Evolutionary conservation across 176 grass and related monocot genomes (phyloP).

Genomic region (Raddia guianensis): DNA sequence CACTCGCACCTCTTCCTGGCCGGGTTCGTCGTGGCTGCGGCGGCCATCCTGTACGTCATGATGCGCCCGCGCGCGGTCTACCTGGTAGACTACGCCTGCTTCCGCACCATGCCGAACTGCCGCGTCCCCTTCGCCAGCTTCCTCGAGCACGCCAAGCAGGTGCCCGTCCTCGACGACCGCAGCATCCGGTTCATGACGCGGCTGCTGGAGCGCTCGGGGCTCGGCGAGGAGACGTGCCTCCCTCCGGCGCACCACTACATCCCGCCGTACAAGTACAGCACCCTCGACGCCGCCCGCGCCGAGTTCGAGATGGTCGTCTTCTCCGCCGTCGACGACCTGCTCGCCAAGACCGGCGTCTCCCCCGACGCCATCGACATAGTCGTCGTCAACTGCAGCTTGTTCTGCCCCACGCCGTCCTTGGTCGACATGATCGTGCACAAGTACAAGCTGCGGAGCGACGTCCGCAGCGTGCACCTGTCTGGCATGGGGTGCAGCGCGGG

Average conservation of each 20-base stretch:
- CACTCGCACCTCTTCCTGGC: constrained; percentile 24
- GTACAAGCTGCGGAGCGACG: constrained; percentile 40
- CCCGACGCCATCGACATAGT: constrained; percentile 39
- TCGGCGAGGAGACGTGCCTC: not conserved
- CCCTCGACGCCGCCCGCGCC: constrained; percentile 20
- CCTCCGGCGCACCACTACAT: constrained; percentile 4
- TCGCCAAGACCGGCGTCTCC: constrained; percentile 20
- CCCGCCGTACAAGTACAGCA: constrained; percentile 6
- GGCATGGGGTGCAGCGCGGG: constrained; percentile 48
- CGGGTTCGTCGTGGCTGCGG: constrained; percentile 13
- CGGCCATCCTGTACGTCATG: constrained; percentile 19
- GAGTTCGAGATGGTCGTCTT: constrained; percentile 31
- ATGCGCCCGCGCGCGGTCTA: constrained; percentile 39
- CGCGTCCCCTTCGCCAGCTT: constrained; percentile 46
- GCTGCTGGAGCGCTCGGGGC: constrained; percentile 47
- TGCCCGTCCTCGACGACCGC: constrained; percentile 44
- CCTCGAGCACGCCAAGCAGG: constrained; percentile 44
- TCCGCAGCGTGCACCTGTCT: constrained; percentile 32
- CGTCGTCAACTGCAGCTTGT: constrained; percentile 45
- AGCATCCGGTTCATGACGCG: constrained; percentile 48
- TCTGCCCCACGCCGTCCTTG: constrained; percentile 33
- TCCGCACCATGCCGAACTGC: constrained; percentile 43
- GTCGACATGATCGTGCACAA: constrained; percentile 32
- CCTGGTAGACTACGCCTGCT: constrained; percentile 61
- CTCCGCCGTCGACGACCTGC: constrained; percentile 33